Evolutionary conservation across 208 protist species (phyloP), one percentile per base, ranked within the genome.

Genomic region (Porcisia hertigi): DNA sequence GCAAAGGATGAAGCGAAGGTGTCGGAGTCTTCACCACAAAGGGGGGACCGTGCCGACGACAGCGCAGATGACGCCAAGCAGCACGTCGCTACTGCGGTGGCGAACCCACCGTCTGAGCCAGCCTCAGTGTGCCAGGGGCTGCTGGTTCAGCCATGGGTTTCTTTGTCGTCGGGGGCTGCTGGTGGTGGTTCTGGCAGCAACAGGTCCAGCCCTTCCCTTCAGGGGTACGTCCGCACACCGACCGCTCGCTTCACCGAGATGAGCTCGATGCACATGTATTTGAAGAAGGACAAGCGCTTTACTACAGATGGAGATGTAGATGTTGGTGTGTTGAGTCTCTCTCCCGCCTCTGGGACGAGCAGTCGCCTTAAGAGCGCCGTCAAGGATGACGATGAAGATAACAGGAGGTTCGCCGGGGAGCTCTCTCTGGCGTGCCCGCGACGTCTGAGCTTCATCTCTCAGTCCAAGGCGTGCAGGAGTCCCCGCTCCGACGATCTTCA

Each of bases 401-500:
- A 82, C 30, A 75, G 71, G 39, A 45, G 47, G n/a, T 72, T 80
- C 16, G 78, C 73, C 12, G 73, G 65, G 41, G 77, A 52, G 25
- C 60, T 86, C 20, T 69, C 41, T 23, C n/a, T 77, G 55, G 76
- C 78, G 8, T 81, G 75, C 72, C 57, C 63, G 20, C 77, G 65
- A 9, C 34, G 82, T 34, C 52, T 80, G 34, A 45, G 34, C 36
- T 59, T 36, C 74, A 41, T 43, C 20, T 12, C 52, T 39, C 71
- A 67, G 34, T 63, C 65, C 45, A 55, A 30, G 12, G 65, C 14
- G 30, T 43, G 30, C 45, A 43, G 65, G 23, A 36, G 5, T 43
- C 41, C 52, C 43, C 41, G 43, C 64, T 20, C 39, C 43, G 43
- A 54, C 43, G 66, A 30, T 45, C 16, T 43, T 20, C 41, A 53